These are phyloP conservation scores for Jatropha podagrica DNA, from an alignment of 441 rosid genomes.

Conservation along the genomic window DNA sequence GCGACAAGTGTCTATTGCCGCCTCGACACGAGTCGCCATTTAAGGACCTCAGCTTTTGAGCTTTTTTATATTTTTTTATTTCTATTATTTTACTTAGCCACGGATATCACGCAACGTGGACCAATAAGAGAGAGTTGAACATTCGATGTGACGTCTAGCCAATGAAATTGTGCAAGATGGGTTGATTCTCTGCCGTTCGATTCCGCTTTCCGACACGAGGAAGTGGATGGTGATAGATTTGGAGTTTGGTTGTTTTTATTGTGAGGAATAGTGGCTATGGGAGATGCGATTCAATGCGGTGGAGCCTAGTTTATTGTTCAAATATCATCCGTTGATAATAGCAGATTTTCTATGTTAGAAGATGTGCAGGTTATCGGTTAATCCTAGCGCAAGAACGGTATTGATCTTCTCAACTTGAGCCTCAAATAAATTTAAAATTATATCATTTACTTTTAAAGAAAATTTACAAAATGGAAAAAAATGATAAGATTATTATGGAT, in stretches of 20 bases:
- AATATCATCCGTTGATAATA: not conserved
- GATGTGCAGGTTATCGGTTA: no score
- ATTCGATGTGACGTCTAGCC: constrained; percentile 31
- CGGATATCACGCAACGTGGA: constrained; percentile 47
- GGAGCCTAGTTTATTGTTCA: not conserved
- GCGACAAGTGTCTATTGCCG: constrained; percentile 67
- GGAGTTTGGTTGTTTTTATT: constrained; percentile 7
- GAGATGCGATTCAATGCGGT: not conserved
- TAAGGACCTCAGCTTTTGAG: constrained; percentile 41
- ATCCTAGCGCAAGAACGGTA: no score
- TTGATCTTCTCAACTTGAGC: no score
- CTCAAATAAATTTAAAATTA: no score
- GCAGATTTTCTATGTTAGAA: no score
- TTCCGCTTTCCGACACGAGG: constrained; percentile 26
- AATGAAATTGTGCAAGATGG: constrained; percentile 39
- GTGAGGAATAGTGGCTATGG: not conserved
- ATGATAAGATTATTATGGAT: no score
- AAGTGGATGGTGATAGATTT: constrained; percentile 14
- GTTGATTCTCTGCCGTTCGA: constrained; percentile 29
- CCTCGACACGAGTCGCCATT: constrained; percentile 60
- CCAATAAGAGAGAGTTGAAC: constrained; percentile 34
- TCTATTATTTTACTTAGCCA: constrained; percentile 25
- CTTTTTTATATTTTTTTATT: constrained; percentile 22
- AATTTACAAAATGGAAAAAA: no score
- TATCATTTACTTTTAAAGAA: no score